phyloP scores from a whole-genome alignment of 2,329 filamentous ascomycete genomes.

The Colletotrichum siamense region DNA sequence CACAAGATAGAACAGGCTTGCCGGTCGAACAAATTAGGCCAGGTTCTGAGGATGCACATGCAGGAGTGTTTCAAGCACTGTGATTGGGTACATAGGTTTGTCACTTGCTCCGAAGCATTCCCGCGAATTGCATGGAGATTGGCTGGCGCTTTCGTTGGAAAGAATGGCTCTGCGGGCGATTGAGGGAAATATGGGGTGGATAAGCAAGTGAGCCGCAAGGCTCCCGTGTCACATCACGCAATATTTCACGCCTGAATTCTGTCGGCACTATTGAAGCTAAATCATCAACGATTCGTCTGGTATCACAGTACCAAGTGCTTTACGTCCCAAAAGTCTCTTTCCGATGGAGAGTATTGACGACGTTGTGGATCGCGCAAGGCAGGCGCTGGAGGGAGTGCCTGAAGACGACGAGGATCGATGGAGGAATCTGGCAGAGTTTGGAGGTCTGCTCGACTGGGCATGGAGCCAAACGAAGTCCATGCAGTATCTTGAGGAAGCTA shows the following conservation, averaged over 20 bases:
- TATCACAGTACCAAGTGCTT: fast-evolving
- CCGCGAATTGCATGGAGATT: neutral
- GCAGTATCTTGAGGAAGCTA: neutral
- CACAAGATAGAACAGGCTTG: neutral
- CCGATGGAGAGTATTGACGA: neutral
- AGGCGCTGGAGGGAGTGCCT: neutral
- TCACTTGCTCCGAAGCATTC: neutral
- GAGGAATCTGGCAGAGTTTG: neutral
- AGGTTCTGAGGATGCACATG: neutral
- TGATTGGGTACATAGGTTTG: neutral
- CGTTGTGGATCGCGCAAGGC: neutral
- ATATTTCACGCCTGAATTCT: neutral
- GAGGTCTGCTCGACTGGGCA: neutral
- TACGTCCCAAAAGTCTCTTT: neutral
- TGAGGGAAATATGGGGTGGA: neutral
- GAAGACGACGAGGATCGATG: neutral
- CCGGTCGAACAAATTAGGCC: neutral
- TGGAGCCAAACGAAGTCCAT: neutral
- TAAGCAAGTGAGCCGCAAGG: neutral
- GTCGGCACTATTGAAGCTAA: neutral
- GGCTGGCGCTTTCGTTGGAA: neutral
- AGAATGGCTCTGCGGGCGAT: neutral
- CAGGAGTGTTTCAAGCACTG: neutral
- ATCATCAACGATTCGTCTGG: neutral
- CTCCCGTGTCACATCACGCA: neutral